Evolutionary conservation across 352 stramenopile genomes (phyloP).

Genomic region (Aphanomyces invadans): DNA sequence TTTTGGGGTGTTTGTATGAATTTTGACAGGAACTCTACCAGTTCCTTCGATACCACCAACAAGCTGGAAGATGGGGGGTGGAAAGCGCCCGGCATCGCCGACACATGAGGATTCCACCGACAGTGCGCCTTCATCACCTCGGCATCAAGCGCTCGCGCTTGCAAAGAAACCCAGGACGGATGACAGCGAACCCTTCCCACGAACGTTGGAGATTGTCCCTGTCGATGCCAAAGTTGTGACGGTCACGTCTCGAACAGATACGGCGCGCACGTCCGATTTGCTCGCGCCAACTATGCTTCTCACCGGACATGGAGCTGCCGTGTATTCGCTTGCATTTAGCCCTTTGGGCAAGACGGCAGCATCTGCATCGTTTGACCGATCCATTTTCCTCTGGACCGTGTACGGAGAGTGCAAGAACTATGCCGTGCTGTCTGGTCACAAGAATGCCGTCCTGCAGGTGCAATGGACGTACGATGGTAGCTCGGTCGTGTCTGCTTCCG

Average conservation of each 20-base stretch:
- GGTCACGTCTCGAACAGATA: constrained; percentile 34
- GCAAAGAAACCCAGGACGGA: constrained; percentile 54
- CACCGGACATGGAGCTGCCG: constrained; percentile 57
- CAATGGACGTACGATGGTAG: constrained; percentile 87
- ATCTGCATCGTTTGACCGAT: constrained; percentile 64
- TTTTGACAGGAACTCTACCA: not conserved
- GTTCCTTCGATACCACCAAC: not conserved
- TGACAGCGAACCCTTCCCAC: constrained; percentile 7
- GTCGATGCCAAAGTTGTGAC: constrained; percentile 55
- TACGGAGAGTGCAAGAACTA: constrained; percentile 90
- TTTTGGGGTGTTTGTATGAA: too few species aligned
- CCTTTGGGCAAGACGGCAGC: constrained; percentile 56
- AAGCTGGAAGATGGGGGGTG: constrained; percentile 2
- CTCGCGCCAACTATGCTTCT: constrained; percentile 71
- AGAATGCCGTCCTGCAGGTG: constrained; percentile 92
- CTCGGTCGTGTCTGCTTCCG: constrained; percentile 84
- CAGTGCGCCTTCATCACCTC: not conserved
- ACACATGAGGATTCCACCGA: not conserved
- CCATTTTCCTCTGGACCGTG: constrained; percentile 86
- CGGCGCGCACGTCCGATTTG: constrained; percentile 55
- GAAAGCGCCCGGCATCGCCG: not conserved
- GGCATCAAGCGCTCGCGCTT: constrained; percentile 22
- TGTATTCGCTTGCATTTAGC: constrained; percentile 79
- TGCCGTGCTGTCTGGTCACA: constrained; percentile 90
- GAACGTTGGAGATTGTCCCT: constrained; percentile 50